Evolutionary conservation across 2,329 filamentous ascomycete genomes (phyloP).

Genomic region (Neophaeococcomyces aloes): DNA sequence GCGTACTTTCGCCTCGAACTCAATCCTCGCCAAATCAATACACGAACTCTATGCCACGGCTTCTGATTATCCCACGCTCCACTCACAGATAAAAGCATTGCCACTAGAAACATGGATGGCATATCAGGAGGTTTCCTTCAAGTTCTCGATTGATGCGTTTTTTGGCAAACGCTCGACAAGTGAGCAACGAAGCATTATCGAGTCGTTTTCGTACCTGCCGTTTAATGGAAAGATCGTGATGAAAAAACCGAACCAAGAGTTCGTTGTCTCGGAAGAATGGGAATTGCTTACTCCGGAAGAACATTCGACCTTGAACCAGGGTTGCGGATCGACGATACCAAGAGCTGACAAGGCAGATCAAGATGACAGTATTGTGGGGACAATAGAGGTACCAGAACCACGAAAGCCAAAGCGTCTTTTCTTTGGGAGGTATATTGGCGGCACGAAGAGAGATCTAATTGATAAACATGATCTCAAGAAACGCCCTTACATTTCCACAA

Average conservation of each 20-base stretch:
- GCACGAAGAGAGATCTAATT: constrained; percentile 56
- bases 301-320: not conserved
- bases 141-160: constrained; percentile 75
- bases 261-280: constrained; percentile 78
- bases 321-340: not conserved
- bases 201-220: constrained; percentile 66
- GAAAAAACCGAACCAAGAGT: constrained; percentile 60
- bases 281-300: constrained; percentile 24
- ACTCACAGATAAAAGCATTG: constrained; percentile 49
- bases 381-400: not conserved
- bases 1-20: constrained; percentile 57
- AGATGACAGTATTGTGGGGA: not conserved
- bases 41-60: constrained; percentile 83
- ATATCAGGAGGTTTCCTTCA: constrained; percentile 61
- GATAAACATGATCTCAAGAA: constrained; percentile 83
- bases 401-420: constrained; percentile 52
- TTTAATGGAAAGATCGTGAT: constrained; percentile 72
- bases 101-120: constrained; percentile 55
- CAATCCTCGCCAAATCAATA: constrained; percentile 71
- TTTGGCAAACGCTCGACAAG: constrained; percentile 56
- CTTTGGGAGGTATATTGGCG: constrained; percentile 61
- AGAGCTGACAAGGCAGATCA: not conserved
- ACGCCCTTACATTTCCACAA: constrained; percentile 84
- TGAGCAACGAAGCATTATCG: constrained; percentile 64
- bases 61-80: constrained; percentile 52